A percentile compares a stretch with the other conserved stretches of the same genome.
Conservation (phyloP, 176 grass and related monocot species). For the Avena eriantha region DNA sequence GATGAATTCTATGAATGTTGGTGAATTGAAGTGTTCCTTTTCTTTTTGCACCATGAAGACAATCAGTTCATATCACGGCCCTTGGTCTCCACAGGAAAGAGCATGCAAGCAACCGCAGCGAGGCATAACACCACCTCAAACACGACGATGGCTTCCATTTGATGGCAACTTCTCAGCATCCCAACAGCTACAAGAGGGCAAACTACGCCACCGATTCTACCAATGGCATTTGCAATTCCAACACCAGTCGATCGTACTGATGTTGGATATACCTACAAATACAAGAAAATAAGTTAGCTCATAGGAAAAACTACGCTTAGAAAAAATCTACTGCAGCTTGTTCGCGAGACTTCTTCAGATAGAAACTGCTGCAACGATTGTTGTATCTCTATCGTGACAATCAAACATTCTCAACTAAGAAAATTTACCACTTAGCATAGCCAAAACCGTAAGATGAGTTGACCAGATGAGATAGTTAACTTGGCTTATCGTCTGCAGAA, state of each 20-base stretch:
- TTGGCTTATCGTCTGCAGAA: not conserved
- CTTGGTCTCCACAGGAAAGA: conserved; percentile 81
- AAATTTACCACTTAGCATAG: not conserved
- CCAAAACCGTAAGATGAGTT: not conserved
- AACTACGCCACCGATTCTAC: conserved; percentile 72
- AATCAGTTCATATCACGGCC: conserved; percentile 55
- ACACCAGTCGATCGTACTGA: conserved; percentile 68
- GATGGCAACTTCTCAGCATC: conserved; percentile 68
- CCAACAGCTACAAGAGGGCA: conserved; percentile 68
- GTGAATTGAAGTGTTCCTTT: not conserved
- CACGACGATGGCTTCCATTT: conserved; percentile 65
- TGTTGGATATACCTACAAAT: conserved; percentile 71
- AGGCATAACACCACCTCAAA: conserved; percentile 66
- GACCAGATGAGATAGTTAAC: not conserved
- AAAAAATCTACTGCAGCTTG: not conserved
- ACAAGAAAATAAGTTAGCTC: not conserved
- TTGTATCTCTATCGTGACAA: not conserved
- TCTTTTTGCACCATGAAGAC: not conserved
- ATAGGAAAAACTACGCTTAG: not conserved
- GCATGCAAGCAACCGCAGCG: conserved; percentile 54
- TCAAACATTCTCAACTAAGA: not conserved
- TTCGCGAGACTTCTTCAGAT: not conserved
- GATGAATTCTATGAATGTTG: not conserved
- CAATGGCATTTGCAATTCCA: conserved; percentile 60
- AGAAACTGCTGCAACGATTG: not conserved